Percentiles rank a stretch among this genome's conserved stretches.
Evolutionary conservation across 163 green algal genomes (phyloP).

Genomic region (Chloroidium sp.): DNA sequence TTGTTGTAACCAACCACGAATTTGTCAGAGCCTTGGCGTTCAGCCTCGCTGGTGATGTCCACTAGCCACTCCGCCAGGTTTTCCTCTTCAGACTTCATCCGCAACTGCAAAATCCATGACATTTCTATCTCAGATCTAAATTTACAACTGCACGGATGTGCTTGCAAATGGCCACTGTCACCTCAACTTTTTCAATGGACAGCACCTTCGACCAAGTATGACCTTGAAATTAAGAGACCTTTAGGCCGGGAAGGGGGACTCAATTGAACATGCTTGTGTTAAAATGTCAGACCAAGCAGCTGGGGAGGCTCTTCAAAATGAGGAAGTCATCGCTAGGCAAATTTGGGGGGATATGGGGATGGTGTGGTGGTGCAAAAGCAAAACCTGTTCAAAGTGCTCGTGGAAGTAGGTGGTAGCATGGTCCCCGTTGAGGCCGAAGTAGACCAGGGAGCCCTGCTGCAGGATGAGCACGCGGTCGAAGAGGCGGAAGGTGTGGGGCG

Average conservation of each 20-base stretch:
- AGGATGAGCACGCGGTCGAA: constrained; percentile 75
- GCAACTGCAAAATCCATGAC: constrained; percentile 1
- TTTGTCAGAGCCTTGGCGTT: constrained; percentile 7
- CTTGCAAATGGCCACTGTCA: neutral
- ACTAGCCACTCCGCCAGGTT: constrained; percentile 54
- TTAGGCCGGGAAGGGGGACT: too few species aligned
- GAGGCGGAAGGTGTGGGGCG: constrained; percentile 42
- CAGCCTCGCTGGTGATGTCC: constrained; percentile 60
- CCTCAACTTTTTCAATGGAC: neutral
- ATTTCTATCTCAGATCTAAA: neutral
- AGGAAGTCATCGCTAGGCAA: too few species aligned
- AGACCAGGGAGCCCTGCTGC: constrained; percentile 53
- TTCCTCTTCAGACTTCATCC: neutral
- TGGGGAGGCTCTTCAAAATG: too few species aligned
- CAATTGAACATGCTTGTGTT: too few species aligned
- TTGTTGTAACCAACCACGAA: constrained; percentile 1
- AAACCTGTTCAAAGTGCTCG: neutral
- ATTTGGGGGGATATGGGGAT: too few species aligned
- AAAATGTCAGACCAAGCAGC: too few species aligned
- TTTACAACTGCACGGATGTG: neutral
- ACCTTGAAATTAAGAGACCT: neutral
- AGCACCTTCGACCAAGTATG: neutral
- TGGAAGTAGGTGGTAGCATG: constrained; percentile 11
- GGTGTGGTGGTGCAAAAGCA: too few species aligned
- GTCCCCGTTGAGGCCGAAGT: constrained; percentile 51